Evolutionary conservation across 768 basidiomycete genomes (phyloP).

Genomic region (Boletus coccyginus): DNA sequence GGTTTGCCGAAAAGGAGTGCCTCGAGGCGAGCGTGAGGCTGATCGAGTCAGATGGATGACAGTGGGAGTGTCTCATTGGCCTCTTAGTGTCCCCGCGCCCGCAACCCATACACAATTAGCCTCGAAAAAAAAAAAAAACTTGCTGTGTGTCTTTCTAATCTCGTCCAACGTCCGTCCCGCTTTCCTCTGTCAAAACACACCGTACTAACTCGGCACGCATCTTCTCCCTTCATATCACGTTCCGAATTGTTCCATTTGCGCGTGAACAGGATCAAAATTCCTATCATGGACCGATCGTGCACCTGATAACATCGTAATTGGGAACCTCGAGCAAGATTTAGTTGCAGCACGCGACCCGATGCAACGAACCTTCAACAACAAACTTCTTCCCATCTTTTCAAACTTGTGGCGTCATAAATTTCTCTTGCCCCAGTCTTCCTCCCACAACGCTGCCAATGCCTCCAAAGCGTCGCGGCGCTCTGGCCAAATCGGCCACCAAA

Average conservation of each 20-base stretch:
- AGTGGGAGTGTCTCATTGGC: not conserved
- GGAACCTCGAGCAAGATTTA: conserved; percentile 5
- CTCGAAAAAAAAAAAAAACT: not conserved
- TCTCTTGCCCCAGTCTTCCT: not conserved
- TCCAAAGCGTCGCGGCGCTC: conserved; percentile 27
- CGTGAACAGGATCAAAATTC: conserved; percentile 17
- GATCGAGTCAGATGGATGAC: conserved; percentile 2
- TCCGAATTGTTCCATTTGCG: conserved; percentile 23
- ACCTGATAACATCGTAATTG: conserved; percentile 31
- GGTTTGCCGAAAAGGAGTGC: conserved; percentile 10
- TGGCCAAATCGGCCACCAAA: conserved; percentile 16
- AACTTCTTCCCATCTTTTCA: conserved; percentile 11
- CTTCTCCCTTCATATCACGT: conserved; percentile 1
- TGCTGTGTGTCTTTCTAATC: conserved; percentile 5
- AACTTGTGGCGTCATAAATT: conserved; percentile 16
- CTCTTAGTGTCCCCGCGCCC: conserved; percentile 13
- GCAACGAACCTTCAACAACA: conserved; percentile 17
- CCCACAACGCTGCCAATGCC: conserved; percentile 16
- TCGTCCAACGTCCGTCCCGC: not conserved
- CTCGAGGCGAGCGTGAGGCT: conserved; percentile 28
- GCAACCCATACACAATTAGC: not conserved
- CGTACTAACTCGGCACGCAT: conserved; percentile 2
- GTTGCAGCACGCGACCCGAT: conserved; percentile 25
- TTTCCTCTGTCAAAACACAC: too few relatives aligned
- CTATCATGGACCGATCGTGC: conserved; percentile 33